phyloP scores from a whole-genome alignment of 2,329 filamentous ascomycete genomes.

The Microsporum canis region DNA sequence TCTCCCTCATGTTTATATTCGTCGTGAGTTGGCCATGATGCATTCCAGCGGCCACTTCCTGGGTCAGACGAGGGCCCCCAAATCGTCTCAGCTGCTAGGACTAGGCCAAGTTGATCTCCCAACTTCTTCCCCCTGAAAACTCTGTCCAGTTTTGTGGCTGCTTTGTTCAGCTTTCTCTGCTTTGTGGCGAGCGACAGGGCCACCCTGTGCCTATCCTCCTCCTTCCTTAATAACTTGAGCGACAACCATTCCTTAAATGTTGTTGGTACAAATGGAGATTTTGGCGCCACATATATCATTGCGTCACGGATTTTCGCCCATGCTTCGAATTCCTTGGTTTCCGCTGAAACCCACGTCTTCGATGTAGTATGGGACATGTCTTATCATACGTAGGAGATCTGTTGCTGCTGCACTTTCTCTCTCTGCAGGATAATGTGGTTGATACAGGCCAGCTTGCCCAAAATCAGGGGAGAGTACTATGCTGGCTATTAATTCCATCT shows the following conservation, averaged over 20 bases:
- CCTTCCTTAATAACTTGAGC: constrained; percentile 14
- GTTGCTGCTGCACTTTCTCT: background rate
- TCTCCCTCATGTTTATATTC: constrained; percentile 26
- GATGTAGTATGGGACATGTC: constrained; percentile 20
- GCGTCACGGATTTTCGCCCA: constrained; percentile 18
- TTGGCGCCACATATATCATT: constrained; percentile 18
- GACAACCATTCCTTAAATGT: constrained; percentile 19
- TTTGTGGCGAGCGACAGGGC: background rate
- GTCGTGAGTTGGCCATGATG: constrained; percentile 23
- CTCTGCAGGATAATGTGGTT: background rate
- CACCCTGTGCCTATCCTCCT: constrained; percentile 10
- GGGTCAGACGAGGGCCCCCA: constrained; percentile 16
- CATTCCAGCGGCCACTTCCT: constrained; percentile 11
- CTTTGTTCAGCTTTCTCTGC: constrained; percentile 1
- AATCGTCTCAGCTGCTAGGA: constrained; percentile 21
- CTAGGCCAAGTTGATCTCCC: constrained; percentile 17
- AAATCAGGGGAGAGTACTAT: background rate
- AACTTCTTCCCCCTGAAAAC: constrained; percentile 18
- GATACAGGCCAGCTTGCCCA: background rate
- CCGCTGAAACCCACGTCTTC: constrained; percentile 21
- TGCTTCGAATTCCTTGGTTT: constrained; percentile 19
- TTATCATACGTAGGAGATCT: background rate
- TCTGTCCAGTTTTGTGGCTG: constrained; percentile 6
- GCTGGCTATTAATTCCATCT: background rate
- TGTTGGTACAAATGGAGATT: constrained; percentile 20